These are phyloP conservation scores for Camillea tinctor DNA, from an alignment of 2,329 filamentous ascomycete species.

Conservation along the genomic window DNA sequence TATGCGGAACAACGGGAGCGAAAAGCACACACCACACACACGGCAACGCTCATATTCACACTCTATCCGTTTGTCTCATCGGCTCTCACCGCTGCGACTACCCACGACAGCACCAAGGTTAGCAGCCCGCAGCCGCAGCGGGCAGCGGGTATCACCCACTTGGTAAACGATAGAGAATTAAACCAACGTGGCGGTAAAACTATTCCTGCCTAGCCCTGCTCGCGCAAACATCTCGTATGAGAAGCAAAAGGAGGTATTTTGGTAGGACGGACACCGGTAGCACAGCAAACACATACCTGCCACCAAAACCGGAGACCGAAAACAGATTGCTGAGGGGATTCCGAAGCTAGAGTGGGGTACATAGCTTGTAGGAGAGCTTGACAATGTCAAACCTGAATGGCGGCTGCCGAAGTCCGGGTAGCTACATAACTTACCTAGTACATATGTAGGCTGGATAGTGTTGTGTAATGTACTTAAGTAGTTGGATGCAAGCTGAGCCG, in stretches of 20 bases:
- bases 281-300: background rate
- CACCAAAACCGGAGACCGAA: background rate
- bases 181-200: background rate
- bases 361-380: too few species aligned
- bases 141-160: background rate
- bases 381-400: too few species aligned
- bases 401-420: background rate
- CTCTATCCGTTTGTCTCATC: background rate
- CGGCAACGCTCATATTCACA: background rate
- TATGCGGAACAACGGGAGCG: background rate
- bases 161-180: background rate
- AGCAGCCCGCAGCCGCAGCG: background rate
- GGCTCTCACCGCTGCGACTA: background rate
- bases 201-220: background rate
- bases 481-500: background rate
- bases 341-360: background rate
- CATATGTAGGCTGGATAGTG: too few species aligned
- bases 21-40: too few species aligned
- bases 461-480: too few species aligned
- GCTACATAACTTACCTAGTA: too few species aligned
- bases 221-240: background rate
- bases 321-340: background rate
- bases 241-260: too few species aligned
- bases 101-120: background rate
- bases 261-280: background rate